A percentile compares a stretch with the other conserved stretches of the same genome.
Evolutionary conservation across 2,329 filamentous ascomycete genomes (phyloP).

Genomic region (Phyllosticta citribraziliensis): DNA sequence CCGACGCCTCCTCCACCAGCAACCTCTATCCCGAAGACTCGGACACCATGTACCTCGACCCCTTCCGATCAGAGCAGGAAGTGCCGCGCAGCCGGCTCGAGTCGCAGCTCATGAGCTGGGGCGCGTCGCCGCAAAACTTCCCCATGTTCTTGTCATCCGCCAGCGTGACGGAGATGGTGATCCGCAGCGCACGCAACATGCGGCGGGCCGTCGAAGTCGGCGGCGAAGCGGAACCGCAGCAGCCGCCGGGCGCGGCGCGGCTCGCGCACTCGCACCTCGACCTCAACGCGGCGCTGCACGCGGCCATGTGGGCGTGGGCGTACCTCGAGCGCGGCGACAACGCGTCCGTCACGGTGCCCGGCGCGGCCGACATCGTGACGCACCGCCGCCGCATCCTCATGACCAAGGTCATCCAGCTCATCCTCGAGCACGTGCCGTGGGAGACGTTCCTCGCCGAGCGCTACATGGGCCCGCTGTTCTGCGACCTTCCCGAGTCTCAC

Average conservation of each 20-base stretch:
- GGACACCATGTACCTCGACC: constrained; percentile 70
- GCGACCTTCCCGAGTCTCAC: constrained; percentile 42
- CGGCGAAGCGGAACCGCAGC: not conserved
- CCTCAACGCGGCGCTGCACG: constrained; percentile 56
- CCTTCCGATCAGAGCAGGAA: constrained; percentile 62
- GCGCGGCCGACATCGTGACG: constrained; percentile 12
- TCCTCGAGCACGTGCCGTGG: constrained; percentile 57
- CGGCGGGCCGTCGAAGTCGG: constrained; percentile 52
- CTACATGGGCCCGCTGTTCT: constrained; percentile 55
- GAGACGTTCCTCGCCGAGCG: constrained; percentile 63
- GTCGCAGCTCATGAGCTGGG: constrained; percentile 47
- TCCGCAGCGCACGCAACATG: constrained; percentile 74
- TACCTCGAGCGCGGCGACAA: constrained; percentile 27
- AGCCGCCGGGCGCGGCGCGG: not conserved
- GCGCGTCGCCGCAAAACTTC: constrained; percentile 30
- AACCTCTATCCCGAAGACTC: constrained; percentile 23
- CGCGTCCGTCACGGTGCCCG: not conserved
- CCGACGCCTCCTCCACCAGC: constrained; percentile 26
- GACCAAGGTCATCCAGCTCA: constrained; percentile 53
- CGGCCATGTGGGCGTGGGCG: constrained; percentile 59
- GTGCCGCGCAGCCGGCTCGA: constrained; percentile 51
- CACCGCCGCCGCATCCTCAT: constrained; percentile 46
- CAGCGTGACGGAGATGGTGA: constrained; percentile 55
- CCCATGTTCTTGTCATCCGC: constrained; percentile 54
- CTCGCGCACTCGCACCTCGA: constrained; percentile 25